Evolutionary conservation across 345 rosid genomes (phyloP).

Genomic region (Salix exigua): DNA sequence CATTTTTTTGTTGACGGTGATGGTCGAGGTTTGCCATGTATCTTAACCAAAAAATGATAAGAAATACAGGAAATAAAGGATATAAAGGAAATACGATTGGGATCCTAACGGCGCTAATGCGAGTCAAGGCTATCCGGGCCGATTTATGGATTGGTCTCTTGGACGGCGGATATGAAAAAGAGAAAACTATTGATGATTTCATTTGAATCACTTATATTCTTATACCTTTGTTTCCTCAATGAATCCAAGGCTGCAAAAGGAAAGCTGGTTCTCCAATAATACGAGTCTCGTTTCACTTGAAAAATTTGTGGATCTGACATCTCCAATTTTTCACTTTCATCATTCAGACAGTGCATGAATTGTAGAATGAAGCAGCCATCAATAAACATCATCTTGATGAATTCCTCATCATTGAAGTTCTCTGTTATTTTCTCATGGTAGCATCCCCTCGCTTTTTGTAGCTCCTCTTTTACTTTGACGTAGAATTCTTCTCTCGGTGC

Average conservation of each 20-base stretch:
- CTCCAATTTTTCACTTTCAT: background rate
- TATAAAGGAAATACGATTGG: background rate
- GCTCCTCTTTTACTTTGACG: too few relatives aligned
- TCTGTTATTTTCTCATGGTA: background rate
- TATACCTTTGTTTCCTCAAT: background rate
- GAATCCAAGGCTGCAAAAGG: slow-evolving; percentile 15
- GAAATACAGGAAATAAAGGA: too few relatives aligned
- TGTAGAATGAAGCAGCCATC: background rate
- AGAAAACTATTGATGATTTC: too few relatives aligned
- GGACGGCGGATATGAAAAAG: too few relatives aligned
- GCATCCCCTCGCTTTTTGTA: background rate
- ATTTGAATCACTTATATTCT: fast-evolving
- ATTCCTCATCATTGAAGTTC: background rate
- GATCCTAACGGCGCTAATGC: too few relatives aligned
- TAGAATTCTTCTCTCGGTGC: fast-evolving
- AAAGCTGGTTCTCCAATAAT: slow-evolving; percentile 28
- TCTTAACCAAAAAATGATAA: too few relatives aligned
- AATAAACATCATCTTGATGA: background rate
- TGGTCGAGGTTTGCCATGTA: too few relatives aligned
- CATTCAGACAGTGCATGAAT: background rate
- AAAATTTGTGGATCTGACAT: background rate
- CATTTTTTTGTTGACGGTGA: too few relatives aligned
- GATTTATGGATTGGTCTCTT: too few relatives aligned
- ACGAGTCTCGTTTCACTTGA: slow-evolving; percentile 9
- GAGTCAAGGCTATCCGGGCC: too few relatives aligned